Base-by-base conservation (phyloP, 495 filamentous ascomycete genomes). In the Aspergillus heteromorphus region DNA sequence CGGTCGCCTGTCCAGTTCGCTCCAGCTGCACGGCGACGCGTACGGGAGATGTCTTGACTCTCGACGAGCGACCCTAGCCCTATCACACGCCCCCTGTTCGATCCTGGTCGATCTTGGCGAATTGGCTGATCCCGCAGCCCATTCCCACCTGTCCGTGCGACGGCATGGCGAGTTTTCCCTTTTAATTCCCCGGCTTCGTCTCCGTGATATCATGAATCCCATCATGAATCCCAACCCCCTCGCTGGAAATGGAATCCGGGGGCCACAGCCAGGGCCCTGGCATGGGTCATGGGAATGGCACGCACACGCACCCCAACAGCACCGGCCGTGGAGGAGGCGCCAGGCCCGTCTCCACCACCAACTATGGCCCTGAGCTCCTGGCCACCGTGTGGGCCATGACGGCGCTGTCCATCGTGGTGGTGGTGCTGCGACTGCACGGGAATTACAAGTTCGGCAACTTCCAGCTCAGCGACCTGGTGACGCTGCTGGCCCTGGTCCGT, bases 401-500 rank as follows among this genome's bases (percentile, higher is more conserved):
- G 13, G 50, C 38, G 6, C 18, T 52, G 5, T 52, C 50, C 0
- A 52, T 52, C 25, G 31, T 45, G 14, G 25, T 43, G 8, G 50
- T 52, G 13, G 6, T 23, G 2, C 40, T 42, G 0, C 50, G 50
- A 11, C n/a, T 29, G 11, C 21, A 30, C 7, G 30, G 40, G 14
- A 52, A 52, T 20, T 43, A 34, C 40, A 52, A 52, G 25, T 52
- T 52, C 17, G 21, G 19, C 14, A 45, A 42, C 14, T 20, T 45
- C 16, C 40, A 52, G n/a, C 21, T 52, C 23, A 52, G 50, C 11
- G 50, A 52, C 34, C 6, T 52, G 25, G 40, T 52, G 11, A 45
- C 34, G 4, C 8, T 52, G 10, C 34, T 52, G 4, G 38, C 38
- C 17, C 14, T 52, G 40, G 50, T 34, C 17, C 0, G 50, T 14